These are phyloP conservation scores for Tetrastigma voinierianum DNA, from an alignment of 164 flowering plant species.

Conservation along the genomic window DNA sequence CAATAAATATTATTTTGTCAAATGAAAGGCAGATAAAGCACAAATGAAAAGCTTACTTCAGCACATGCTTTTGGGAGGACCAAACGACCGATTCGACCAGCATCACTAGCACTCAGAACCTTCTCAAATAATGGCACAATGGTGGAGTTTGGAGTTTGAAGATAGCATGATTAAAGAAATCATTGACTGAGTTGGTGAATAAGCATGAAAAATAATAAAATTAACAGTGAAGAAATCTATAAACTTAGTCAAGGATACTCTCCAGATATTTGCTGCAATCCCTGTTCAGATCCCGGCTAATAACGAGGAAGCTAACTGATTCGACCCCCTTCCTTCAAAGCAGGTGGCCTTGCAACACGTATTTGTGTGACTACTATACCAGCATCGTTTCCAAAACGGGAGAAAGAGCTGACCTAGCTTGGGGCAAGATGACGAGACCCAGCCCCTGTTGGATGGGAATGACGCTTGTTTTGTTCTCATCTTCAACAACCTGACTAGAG, in stretches of 20 bases:
- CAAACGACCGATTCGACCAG: constrained; percentile 62
- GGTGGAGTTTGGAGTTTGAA: constrained; percentile 51
- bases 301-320: constrained; percentile 62
- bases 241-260: no score
- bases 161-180: constrained; percentile 30
- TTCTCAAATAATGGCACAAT: constrained; percentile 66
- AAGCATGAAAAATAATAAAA: neutral
- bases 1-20: no score
- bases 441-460: constrained; percentile 49
- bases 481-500: constrained; percentile 36
- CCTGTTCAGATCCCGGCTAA: constrained; percentile 72
- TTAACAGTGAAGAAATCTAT: neutral
- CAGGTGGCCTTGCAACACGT: constrained; percentile 68
- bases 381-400: constrained; percentile 41
- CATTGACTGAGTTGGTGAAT: neutral
- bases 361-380: constrained; percentile 34
- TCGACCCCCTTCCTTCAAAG: constrained; percentile 53
- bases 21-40: neutral
- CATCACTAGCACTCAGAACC: constrained; percentile 75
- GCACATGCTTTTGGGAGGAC: constrained; percentile 76
- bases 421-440: constrained; percentile 65
- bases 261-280: constrained; percentile 66
- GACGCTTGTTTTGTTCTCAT: constrained; percentile 38
- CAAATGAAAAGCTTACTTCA: constrained; percentile 43
- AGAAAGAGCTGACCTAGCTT: constrained; percentile 45